Conservation (phyloP, 129 eudicot genomes). For the Helichrysum umbraculigerum region DNA sequence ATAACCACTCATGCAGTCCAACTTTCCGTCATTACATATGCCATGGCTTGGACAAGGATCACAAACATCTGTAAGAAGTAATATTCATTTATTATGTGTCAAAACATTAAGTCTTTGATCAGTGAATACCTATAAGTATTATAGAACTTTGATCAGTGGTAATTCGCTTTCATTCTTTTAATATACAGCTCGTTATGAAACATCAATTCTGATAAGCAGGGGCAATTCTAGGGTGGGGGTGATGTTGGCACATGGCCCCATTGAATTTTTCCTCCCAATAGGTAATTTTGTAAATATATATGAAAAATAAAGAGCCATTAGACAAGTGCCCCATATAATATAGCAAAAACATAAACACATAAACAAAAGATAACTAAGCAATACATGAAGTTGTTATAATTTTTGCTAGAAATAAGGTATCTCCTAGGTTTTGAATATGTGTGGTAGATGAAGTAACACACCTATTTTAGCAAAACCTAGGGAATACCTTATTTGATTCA, state of each 20-base stretch:
- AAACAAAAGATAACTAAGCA: background rate
- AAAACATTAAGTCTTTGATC: background rate
- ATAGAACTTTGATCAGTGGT: background rate
- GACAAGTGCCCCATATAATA: background rate
- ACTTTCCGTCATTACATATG: conserved; percentile 65
- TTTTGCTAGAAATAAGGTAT: no score
- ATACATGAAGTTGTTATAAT: background rate
- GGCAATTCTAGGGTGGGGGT: background rate
- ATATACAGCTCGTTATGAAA: background rate
- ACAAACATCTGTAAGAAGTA: conserved; percentile 58
- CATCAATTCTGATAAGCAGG: background rate
- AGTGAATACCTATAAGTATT: background rate
- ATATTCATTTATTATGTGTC: background rate
- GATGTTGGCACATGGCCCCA: background rate
- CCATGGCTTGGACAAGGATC: conserved; percentile 93
- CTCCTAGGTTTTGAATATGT: no score
- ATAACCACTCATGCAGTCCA: conserved; percentile 73
- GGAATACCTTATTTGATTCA: background rate
- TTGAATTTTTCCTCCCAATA: background rate
- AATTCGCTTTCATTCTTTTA: background rate
- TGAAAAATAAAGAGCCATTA: background rate
- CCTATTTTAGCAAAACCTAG: background rate
- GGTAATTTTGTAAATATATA: background rate
- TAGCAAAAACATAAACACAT: background rate
- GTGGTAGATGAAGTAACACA: background rate